Evolutionary conservation across 2,329 filamentous ascomycete species (phyloP), one percentile per base, ranked within the genome.

Genomic region (Monosporascus sp.): DNA sequence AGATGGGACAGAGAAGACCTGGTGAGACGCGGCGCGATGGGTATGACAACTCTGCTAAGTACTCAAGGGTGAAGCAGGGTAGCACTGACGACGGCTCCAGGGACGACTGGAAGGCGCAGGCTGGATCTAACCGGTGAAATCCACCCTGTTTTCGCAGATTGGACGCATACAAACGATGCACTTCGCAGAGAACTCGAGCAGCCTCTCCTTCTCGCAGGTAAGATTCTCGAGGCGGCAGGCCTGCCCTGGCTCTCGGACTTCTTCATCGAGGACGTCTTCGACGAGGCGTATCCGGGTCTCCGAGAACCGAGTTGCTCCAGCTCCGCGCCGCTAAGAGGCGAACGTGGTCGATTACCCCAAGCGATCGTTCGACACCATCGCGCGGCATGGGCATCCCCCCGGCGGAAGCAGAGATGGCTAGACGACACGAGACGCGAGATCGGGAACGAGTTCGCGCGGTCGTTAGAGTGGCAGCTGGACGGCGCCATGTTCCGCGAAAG

Each of bases 241-340:
- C 55, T 69, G 5, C 63, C 60, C 4, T 70, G 68, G 68, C 51
- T 65, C 0, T 70, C 68, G 1, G 68, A 70, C 44, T 68, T 70
- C 52, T 54, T 64, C 22, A 58, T 65, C 25, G 61, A 65, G 52
- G 65, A 69, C 49, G 59, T 70, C 49, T 70, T 69, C 47, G 52
- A 54, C 11, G 54, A 55, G 8, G 25, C 52, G 2, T 70, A 70
- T 48, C 62, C 65, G 1, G 67, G 68, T 11, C 11, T 11, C 1
- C 56, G 57, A 49, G 47, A 50, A 27, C 52, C 50, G 17, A 50
- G 53, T n/a, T 56, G 53, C 22, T 54, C 53, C 25, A 11, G 18
- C 11, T 24, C 6, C 46, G 37, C 45, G n/a, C 18, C 6, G 9
- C 24, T 35, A 31, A 17, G 27, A 22, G 15, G 31, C 45, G 22